phyloP scores from a whole-genome alignment of 768 basidiomycete species.

The Kwoniella shandongensis region DNA sequence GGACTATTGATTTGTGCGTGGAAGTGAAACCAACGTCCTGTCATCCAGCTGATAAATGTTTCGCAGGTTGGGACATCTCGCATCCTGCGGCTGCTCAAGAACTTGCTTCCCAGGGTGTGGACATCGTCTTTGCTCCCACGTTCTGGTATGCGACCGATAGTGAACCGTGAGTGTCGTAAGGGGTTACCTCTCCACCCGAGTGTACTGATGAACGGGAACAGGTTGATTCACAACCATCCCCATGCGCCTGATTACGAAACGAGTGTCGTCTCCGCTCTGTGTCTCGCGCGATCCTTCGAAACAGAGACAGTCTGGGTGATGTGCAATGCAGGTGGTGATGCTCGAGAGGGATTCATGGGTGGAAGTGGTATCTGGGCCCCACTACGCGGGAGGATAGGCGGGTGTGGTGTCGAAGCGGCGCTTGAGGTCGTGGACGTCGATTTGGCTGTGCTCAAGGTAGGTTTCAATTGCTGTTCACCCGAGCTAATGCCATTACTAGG shows the following conservation, averaged over 20 bases:
- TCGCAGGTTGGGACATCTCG: conserved; percentile 48
- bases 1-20: conserved; percentile 48
- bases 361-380: conserved; percentile 46
- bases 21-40: conserved; percentile 57
- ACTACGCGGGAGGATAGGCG: conserved; percentile 32
- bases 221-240: conserved; percentile 26
- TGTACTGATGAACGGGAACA: background rate
- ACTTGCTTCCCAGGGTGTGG: conserved; percentile 42
- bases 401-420: conserved; percentile 9
- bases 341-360: conserved; percentile 40
- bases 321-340: conserved; percentile 44
- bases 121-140: conserved; percentile 46
- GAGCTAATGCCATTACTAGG: conserved; percentile 13
- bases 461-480: conserved; percentile 1
- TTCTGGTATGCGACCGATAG: conserved; percentile 48
- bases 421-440: conserved; percentile 39
- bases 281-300: conserved; percentile 39
- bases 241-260: conserved; percentile 37
- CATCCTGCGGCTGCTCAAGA: conserved; percentile 38
- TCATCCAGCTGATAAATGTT: conserved; percentile 1
- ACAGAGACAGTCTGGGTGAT: conserved; percentile 44
- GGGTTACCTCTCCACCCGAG: background rate
- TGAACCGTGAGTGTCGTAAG: conserved; percentile 50
- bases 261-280: conserved; percentile 35
- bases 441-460: conserved; percentile 36